Conservation (phyloP, 441 rosid species). For the Adansonia gregorii region DNA sequence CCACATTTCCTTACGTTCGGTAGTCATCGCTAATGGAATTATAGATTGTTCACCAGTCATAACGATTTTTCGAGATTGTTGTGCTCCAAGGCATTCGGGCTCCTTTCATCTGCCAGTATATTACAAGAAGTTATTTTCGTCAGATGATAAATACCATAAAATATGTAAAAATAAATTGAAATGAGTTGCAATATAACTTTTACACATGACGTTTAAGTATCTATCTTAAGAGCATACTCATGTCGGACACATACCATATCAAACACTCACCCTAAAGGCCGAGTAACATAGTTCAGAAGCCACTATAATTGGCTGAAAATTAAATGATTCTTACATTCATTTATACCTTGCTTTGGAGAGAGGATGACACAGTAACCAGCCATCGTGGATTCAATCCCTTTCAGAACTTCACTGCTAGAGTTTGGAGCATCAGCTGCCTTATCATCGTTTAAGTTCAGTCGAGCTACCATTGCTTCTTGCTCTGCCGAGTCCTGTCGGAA, state of each 20-base stretch:
- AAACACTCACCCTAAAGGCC: too few species aligned
- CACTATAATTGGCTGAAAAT: neutral
- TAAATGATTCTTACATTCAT: constrained; percentile 22
- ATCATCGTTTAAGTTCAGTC: constrained; percentile 49
- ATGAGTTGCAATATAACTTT: neutral
- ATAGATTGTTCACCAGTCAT: constrained; percentile 27
- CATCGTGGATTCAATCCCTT: constrained; percentile 36
- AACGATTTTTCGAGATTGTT: constrained; percentile 26
- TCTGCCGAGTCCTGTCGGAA: constrained; percentile 50
- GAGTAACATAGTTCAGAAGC: neutral
- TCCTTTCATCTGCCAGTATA: constrained; percentile 46
- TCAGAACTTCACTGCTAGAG: constrained; percentile 39
- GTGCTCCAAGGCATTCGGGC: constrained; percentile 31
- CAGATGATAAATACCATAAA: neutral
- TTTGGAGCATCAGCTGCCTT: constrained; percentile 47
- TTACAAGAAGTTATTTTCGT: constrained; percentile 1
- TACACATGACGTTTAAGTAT: neutral
- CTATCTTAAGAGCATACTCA: neutral
- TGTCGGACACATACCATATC: too few species aligned
- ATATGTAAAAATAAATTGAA: neutral
- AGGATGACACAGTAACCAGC: constrained; percentile 24
- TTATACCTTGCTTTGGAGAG: constrained; percentile 47
- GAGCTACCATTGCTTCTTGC: constrained; percentile 38
- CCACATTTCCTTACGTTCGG: constrained; percentile 19
- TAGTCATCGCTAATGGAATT: constrained; percentile 23